Evolutionary conservation across 2,329 filamentous ascomycete genomes (phyloP), one percentile per base, ranked within the genome.

Genomic region (Hortaea werneckii): DNA sequence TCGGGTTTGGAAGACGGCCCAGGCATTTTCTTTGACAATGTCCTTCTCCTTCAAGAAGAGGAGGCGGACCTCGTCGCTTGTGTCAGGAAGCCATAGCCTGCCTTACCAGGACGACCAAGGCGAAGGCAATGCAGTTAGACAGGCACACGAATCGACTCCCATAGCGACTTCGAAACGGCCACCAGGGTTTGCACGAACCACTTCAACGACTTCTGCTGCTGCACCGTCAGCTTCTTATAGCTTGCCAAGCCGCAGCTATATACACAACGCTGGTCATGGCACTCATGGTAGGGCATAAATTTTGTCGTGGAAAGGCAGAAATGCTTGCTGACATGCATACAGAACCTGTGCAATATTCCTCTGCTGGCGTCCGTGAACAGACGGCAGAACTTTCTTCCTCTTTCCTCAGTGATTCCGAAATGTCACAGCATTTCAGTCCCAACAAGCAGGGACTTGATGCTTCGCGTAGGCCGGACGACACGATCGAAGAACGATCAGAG

Each of bases 321-420:
- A 20, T 20, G 20, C 20, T 7, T 8, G 13, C 41, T 43, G 12
- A 45, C 32, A 9, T 5, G 5, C 30, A 9, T 20, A 5, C 72
- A 81, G 59, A 73, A 77, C 55, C 52, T 35, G 56, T 63, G 4
- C 62, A 63, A 27, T 67, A 67, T 49, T 60, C 62, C n/a, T 66
- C 63, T 12, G 55, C 60, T 6, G 64, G 64, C 13, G 64, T 67
- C 9, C 55, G 64, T 41, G 60, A 65, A 41, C 61, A 65, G 53
- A 65, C 64, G 30, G 63, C 60, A 32, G 61, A 64, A 50, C 54
- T 67, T 12, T 64, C 63, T 4, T 62, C 62, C 3, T 66, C 61
- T 3, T 65, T 65, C 38, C 43, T 67, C 45, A 58, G 54, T 43
- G 63, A 64, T 40, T 62, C 62, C 6, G 59, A 61, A 10, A 53